A percentile compares a stretch with the other conserved stretches of the same genome.
Conservation (phyloP, 2,329 filamentous ascomycete genomes). For the Pseudogymnoascus sp. region DNA sequence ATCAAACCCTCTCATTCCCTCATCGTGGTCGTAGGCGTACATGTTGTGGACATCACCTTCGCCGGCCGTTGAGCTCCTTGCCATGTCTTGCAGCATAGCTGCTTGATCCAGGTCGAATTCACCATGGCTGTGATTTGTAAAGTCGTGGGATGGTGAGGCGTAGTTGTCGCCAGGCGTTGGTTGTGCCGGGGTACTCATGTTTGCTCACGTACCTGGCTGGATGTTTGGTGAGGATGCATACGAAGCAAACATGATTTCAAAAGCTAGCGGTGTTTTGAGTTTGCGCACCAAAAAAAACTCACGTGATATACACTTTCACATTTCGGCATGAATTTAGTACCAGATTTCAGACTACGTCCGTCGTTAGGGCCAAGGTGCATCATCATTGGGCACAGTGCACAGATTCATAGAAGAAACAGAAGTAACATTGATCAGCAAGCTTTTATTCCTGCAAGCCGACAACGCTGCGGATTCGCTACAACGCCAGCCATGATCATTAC, state of each 20-base stretch:
- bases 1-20: constrained; percentile 9
- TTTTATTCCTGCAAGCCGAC: constrained; percentile 8
- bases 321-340: background rate
- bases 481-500: constrained; percentile 8
- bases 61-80: constrained; percentile 7
- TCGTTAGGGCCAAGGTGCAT: background rate
- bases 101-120: constrained; percentile 10
- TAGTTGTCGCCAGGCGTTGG: constrained; percentile 1
- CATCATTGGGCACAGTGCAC: background rate
- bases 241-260: constrained; percentile 6
- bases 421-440: constrained; percentile 7
- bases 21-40: constrained; percentile 9
- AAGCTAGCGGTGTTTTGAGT: background rate
- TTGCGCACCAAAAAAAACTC: background rate
- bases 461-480: constrained; percentile 2
- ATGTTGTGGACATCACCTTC: constrained; percentile 9
- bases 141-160: background rate
- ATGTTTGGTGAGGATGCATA: constrained; percentile 11
- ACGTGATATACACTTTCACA: background rate
- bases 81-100: constrained; percentile 11
- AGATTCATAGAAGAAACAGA: background rate
- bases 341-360: background rate
- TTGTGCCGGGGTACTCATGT: constrained; percentile 2
- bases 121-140: constrained; percentile 6
- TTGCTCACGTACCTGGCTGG: constrained; percentile 6